Base-by-base conservation (phyloP, 306 rosid species). In the Prunus armeniaca region DNA sequence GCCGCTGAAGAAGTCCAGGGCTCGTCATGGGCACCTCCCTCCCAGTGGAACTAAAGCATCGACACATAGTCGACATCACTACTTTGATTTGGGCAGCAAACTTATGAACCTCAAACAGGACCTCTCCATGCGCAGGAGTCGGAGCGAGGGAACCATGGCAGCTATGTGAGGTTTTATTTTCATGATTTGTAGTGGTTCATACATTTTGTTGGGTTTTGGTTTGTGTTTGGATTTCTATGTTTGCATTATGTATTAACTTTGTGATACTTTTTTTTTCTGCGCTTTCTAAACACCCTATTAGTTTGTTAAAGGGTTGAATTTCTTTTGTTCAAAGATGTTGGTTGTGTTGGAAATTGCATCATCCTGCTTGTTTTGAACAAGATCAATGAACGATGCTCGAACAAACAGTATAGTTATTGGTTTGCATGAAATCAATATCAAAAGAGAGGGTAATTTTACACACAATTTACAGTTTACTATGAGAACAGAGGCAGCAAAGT, bases 111-210 rank as follows among this genome's bases (percentile, higher is more conserved):
- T 73, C 15, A 63, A 32, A 27, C 71, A 81, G n/a, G 84, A 70
- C 38, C 65, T 52, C 56, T 72, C 84, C 4, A 92, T 95, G 74
- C 93, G 90, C 75, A 83, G 91, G 86, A 95, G 92, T 76, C 89
- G 83, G 76, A 92, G 98, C 43, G 96, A 87, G 83, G 96, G 93
- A 52, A 85, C 85, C 57, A 75, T 95, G 76, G 92, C 80, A 73
- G 85, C 81, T 77, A 22, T 86, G 45, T 94, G 93, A 92, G 84
- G 32, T 76, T 67, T 61, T 56, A 45, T 55, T 76, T 69, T 75
- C 49, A 24, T 13, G 62, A 56, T 52, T 76, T 30, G 57, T 65
- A 67, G n/a, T 19, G 6, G 19, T 78, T 76, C 64, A 2, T 68
- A 22, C 57, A 11, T 67, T 20, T 38, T 24, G 66, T 65, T 28